Evolutionary conservation across 768 basidiomycete species (phyloP), one percentile per base, ranked within the genome.

Genomic region (Rhizopogon rudus): DNA sequence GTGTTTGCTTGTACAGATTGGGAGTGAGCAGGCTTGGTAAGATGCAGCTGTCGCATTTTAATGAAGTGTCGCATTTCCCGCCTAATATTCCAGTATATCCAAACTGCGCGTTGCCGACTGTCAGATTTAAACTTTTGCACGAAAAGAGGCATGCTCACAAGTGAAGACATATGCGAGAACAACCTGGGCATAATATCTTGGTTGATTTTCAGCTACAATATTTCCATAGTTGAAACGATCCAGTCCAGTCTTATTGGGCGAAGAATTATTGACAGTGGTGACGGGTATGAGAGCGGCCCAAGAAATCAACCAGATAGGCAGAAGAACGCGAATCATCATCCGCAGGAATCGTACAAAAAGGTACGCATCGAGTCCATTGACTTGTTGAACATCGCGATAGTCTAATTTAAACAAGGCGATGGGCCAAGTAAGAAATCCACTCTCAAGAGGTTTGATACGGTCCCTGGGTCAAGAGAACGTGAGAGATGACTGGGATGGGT

Each of bases 221-320:
- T 95, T 96, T 37, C 96, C 95, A 63, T 89, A 91, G 2, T 84
- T 88, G 64, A 94, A 89, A 37, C 62, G 71, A 60, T 87, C 82
- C 57, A 97, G 74, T 3, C 87, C 84, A 1, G 69, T 69, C 53
- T 81, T 76, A 13, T 73, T 74, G 1, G 64, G 55, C 2, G 75
- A 74, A 1, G 63, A 57, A 0, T 84, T 87, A 52, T 77, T 73
- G 50, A 82, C 81, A 25, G 80, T 71, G 5, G 86, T 82, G 61
- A 89, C 70, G 20, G 96, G 96, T 1, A 98, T 72, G 33, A 98
- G 81, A 55, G 97, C 76, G 49, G 73, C 66, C 95, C 96, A 98
- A 2, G 92, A 90, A 37, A 98, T 29, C 48, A 93, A 58, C 95
- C 93, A 99, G 64, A 97, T 91, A 22, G 97, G 95, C 6, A 95